Base-by-base conservation (phyloP, 257 asterid species). In the Fraxinus americana region DNA sequence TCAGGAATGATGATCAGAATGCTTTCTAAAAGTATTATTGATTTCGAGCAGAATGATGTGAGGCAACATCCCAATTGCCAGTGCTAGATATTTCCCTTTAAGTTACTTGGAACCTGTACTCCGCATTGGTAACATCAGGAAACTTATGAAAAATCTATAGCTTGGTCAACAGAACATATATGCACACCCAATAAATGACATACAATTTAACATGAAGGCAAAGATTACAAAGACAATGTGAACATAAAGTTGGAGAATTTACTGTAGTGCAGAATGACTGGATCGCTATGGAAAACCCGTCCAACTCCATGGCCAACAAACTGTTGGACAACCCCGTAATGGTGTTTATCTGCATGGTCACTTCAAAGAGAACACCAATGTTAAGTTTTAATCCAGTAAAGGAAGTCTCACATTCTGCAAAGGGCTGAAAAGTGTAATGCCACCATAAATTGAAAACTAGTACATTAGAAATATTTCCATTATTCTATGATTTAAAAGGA, bases 281-380 rank as follows among this genome's bases (percentile, higher is more conserved):
- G 99, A 80, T 92, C 97, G 25, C 97, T 87, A 80, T 96, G 99
- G 85, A 96, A 96, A 83, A 85, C 88, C 30, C 90, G 89, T 73
- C 99, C 99, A 76, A 96, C 97, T 80, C 99, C 99, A 84, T 96
- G 99, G 81, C 99, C 99, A 80, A 96, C 95, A 6, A 93, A 96
- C 73, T 96, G 94, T 84, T 91, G 79, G 67, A 96, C 99, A 80
- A 96, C 97, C 76, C 99, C 99, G 72, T 87, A 90, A 21, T 78
- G 59, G 80, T 89, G 88, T 83, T 89, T 86, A 88, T 91, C 99
- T 86, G 99, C 98, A 90, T 81, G 96, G 75, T 90, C 91, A 82
- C 98, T 96, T 82, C 78, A 86, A 69, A 73, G 70, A 85, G 81
- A 82, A 88, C 13, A 74, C 73, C 77, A 80, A 67, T 61, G 81